These are phyloP conservation scores for Arthrobotrys pseudoclavata DNA, from an alignment of 2,329 filamentous ascomycete genomes.

Conservation along the genomic window DNA sequence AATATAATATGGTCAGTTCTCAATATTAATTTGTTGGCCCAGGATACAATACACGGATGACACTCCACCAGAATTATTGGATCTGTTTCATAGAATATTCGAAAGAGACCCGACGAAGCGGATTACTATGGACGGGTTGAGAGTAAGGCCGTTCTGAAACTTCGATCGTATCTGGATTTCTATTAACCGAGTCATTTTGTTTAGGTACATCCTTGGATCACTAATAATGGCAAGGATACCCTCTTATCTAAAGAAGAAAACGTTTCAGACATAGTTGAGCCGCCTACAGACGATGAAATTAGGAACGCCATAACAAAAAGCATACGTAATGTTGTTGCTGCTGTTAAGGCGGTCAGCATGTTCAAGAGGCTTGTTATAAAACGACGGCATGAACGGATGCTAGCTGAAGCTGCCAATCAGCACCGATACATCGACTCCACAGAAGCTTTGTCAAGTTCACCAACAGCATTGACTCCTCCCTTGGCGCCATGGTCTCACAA, in stretches of 20 bases:
- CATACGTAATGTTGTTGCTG: slow-evolving; percentile 86
- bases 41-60: slow-evolving; percentile 73
- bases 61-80: slow-evolving; percentile 77
- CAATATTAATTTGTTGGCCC: neutral
- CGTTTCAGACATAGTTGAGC: slow-evolving; percentile 81
- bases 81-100: slow-evolving; percentile 80
- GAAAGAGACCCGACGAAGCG: slow-evolving; percentile 87
- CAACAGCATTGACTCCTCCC: slow-evolving; percentile 40
- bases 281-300: slow-evolving; percentile 90
- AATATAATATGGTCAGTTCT: neutral
- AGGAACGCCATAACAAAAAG: slow-evolving; percentile 90
- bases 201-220: slow-evolving; percentile 94
- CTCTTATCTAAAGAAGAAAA: slow-evolving; percentile 88
- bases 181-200: slow-evolving; percentile 29
- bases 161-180: neutral
- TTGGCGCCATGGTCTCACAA: slow-evolving; percentile 54
- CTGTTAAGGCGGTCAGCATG: slow-evolving; percentile 89
- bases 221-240: slow-evolving; percentile 80
- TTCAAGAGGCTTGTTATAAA: slow-evolving; percentile 75
- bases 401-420: slow-evolving; percentile 32
- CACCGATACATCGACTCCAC: slow-evolving; percentile 20
- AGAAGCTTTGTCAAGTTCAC: slow-evolving; percentile 49
- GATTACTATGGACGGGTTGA: slow-evolving; percentile 84
- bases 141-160: slow-evolving; percentile 73
- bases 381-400: slow-evolving; percentile 59